A percentile compares a stretch with the other conserved stretches of the same genome.
phyloP scores from a whole-genome alignment of 257 asterid genomes.

The Solanum appendiculatum region DNA sequence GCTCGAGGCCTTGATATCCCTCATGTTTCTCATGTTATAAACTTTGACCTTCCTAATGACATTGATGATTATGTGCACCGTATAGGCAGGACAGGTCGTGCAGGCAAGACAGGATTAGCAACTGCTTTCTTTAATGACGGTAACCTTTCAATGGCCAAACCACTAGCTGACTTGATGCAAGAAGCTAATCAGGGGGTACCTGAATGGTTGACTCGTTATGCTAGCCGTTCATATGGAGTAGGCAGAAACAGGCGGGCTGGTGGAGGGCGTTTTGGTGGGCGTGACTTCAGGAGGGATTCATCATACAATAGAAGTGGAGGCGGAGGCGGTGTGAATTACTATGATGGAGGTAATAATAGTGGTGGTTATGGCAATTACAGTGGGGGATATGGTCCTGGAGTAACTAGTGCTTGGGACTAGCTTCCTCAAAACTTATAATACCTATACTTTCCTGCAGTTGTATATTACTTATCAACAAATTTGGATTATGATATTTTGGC shows the following conservation, averaged over 20 bases:
- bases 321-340: constrained; percentile 19
- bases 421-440: background rate
- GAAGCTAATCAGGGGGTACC: constrained; percentile 91
- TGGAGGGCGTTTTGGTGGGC: constrained; percentile 68
- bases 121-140: constrained; percentile 78
- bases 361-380: constrained; percentile 24
- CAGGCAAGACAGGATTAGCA: constrained; percentile 80
- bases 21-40: constrained; percentile 69
- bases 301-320: constrained; percentile 24
- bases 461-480: background rate
- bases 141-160: constrained; percentile 53
- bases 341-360: constrained; percentile 24
- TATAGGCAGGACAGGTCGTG: constrained; percentile 88
- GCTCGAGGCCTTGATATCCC: constrained; percentile 95
- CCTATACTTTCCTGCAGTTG: background rate
- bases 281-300: constrained; percentile 66
- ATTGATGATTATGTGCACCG: constrained; percentile 84
- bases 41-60: constrained; percentile 84
- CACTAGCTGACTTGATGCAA: constrained; percentile 64
- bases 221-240: constrained; percentile 49
- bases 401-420: constrained; percentile 64
- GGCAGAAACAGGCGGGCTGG: constrained; percentile 57
- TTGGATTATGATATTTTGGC: background rate
- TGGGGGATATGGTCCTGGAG: constrained; percentile 36
- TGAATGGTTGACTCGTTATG: constrained; percentile 67